Base-by-base conservation (phyloP, 164 flowering plant species). In the Magnolia officinalis region DNA sequence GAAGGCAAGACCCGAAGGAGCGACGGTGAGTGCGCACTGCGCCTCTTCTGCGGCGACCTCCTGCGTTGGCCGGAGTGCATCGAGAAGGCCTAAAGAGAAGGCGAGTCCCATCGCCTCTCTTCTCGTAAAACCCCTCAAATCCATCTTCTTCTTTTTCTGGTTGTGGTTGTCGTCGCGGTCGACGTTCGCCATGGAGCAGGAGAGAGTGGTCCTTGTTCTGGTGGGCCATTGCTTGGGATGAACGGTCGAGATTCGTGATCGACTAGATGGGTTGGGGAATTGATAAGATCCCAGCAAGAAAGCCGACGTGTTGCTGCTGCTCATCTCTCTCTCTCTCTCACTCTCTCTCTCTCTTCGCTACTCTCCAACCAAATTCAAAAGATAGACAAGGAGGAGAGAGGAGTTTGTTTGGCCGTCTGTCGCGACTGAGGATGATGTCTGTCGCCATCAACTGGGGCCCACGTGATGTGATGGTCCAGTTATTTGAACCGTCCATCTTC, bases 1-100 rank as follows among this genome's bases (percentile, higher is more conserved):
- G 79, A 77, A 94, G 18, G 90, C 90, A 14, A 94, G 91, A 8
- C 97, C 98, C 0, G 96, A 91, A 31, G 92, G 90, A 63, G 93
- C 81, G 8, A 76, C 80, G 2, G 88, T 89, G 67, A 90, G 78
- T 20, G 87, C 84, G 79, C 98, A 93, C 4, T 78, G 71, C 6
- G 52, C 31, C 63, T 74, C 81, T 20, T 66, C 76, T 16, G 82
- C 83, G 14, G 49, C 79, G 19, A 69, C 66, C 63, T 24, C 26
- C 52, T 31, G 21, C 8, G 24, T 16, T 20, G 20, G 69, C 72
- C 23, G n/a, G 50, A 68, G 71, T 2, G 72, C 72, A 23, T 75
- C 20, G 72, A 75, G 14, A 31, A 75, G 50, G 7, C 49, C 45
- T 8, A 70, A 52, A 19, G 72, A 70, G 21, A 75, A 51, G 49